Base-by-base conservation (phyloP, 2,329 filamentous ascomycete genomes). In the Didymellaceae sp. region DNA sequence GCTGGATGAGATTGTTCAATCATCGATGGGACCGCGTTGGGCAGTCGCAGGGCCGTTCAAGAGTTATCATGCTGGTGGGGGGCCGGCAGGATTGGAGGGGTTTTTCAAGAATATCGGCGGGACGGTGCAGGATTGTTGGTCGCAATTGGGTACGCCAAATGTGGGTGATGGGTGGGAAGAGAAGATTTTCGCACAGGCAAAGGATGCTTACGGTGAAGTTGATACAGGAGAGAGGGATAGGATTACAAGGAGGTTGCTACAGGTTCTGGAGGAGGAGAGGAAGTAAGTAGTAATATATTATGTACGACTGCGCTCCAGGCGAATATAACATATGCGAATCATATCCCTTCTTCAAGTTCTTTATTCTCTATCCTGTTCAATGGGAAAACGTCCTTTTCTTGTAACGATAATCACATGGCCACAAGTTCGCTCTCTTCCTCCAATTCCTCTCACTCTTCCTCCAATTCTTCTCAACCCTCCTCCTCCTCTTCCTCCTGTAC, bases 41-140 rank as follows among this genome's bases (percentile, higher is more conserved):
- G 59, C 55, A 1, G 59, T 61, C 7, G 65, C 78, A 17, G 82
- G 82, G 1, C 79, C 82, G 3, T 84, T 85, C 62, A 81, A 82
- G 64, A 80, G 79, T 39, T 85, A 85, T 68, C 79, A 82, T 69
- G 81, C 81, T 42, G 82, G 82, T 2, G 82, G 83, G 9, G 82
- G 83, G 2, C 72, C 75, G 9, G 78, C 75, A 2, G 82, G 83
- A 1, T 66, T 85, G 47, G 67, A 73, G 10, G 78, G 74, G 0
- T 83, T 85, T 50, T 75, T 85, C 57, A 73, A 77, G 35, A 85
- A 84, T 58, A 78, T 85, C 58, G 81, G 80, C 5, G 77, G 75
- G 9, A 83, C 82, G 1, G 77, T 85, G 43, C 76, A 81, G 59
- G 76, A 68, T 17, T 81, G 80, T 50, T 85, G 82, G 82, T 71